Evolutionary conservation across 257 asterid species (phyloP).

Genomic region (Solanum chmielewskii): DNA sequence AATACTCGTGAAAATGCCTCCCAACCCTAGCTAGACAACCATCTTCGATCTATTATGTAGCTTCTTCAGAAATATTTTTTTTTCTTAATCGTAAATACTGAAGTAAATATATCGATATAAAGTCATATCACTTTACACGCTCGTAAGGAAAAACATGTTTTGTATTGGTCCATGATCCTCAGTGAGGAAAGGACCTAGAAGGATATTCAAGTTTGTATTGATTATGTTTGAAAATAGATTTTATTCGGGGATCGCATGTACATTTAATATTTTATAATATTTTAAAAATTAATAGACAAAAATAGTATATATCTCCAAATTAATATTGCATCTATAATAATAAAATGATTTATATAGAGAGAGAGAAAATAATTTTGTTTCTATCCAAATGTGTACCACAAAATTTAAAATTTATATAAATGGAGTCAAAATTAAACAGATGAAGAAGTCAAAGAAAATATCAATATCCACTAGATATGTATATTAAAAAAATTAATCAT

Average conservation of each 20-base stretch:
- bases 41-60: no score
- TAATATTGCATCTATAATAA: neutral
- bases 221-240: neutral
- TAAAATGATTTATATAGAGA: neutral
- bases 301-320: neutral
- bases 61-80: no score
- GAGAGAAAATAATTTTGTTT: neutral
- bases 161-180: neutral
- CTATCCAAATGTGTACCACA: neutral
- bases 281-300: neutral
- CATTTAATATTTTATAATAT: neutral
- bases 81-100: neutral
- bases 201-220: neutral
- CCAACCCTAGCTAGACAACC: no score
- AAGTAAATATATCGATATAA: no score
- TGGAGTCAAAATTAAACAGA: no score
- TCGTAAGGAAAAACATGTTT: neutral
- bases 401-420: no score
- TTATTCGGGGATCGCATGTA: neutral
- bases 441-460: neutral
- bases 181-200: neutral
- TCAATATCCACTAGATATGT: no score
- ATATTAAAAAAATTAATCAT: no score
- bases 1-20: no score
- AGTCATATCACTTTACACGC: neutral